Evolutionary conservation across 1,139 yeast species (phyloP).

Genomic region (Yamadazyma sp.): DNA sequence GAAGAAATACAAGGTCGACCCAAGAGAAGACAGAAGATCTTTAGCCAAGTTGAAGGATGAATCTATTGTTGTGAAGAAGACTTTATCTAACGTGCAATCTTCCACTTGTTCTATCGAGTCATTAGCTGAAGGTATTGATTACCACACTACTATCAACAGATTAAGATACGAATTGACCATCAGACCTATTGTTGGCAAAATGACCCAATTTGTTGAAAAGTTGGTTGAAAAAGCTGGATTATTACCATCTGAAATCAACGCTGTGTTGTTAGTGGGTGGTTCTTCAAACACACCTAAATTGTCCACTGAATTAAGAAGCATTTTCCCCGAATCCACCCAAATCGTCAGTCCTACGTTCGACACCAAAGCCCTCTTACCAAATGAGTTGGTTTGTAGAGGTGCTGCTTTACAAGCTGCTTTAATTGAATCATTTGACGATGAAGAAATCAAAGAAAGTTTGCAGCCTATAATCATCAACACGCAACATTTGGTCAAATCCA

Average conservation of each 20-base stretch:
- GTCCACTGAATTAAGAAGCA: conserved; percentile 65
- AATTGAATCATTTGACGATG: conserved; percentile 79
- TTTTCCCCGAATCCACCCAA: conserved; percentile 80
- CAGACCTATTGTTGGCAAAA: conserved; percentile 72
- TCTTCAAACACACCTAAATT: conserved; percentile 90
- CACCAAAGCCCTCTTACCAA: conserved; percentile 79
- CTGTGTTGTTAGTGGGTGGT: conserved; percentile 93
- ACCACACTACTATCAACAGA: conserved; percentile 90
- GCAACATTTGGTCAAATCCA: conserved; percentile 79
- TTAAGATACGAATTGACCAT: conserved; percentile 89
- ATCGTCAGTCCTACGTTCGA: conserved; percentile 78
- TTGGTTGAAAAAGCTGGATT: conserved; percentile 80
- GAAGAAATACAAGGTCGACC: conserved; percentile 81
- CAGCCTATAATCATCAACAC: conserved; percentile 88
- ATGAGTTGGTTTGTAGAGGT: conserved; percentile 90
- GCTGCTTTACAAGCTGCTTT: conserved; percentile 96
- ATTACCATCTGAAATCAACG: conserved; percentile 84
- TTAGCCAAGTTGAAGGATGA: conserved; percentile 86
- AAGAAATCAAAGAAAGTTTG: conserved; percentile 80
- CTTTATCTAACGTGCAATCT: conserved; percentile 84
- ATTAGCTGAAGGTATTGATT: conserved; percentile 90
- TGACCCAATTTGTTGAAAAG: conserved; percentile 73
- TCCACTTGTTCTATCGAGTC: conserved; percentile 95
- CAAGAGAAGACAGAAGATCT: conserved; percentile 79
- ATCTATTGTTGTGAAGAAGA: conserved; percentile 83